Base-by-base conservation (phyloP, 1,139 yeast genomes). In the Lodderomyces jiufengensis region DNA sequence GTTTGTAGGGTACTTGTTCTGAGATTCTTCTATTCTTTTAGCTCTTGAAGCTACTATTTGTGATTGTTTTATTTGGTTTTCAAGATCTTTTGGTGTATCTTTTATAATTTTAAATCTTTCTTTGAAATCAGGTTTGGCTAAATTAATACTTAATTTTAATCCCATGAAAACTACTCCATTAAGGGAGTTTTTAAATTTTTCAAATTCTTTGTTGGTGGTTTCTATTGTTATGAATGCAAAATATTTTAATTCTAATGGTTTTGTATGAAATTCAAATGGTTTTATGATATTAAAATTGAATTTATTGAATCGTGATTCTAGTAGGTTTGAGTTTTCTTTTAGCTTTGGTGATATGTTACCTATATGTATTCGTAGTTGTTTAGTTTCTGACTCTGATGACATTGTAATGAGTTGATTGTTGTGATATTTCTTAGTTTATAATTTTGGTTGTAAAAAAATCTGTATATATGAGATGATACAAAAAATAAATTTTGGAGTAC, bases 91-190 rank as follows among this genome's bases (percentile, higher is more conserved):
- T 18, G 20, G 20, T 18, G 20, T 18, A 18, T 18, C 7, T 18
- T 18, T n/a, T 12, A 11, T 3, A 25, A 54, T 51, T 27, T 57
- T 55, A 78, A 80, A 73, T 26, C 61, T 51, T 24, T 64, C 66
- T 18, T 59, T 40, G 41, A 48, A 69, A 5, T 46, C 44, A 4
- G 61, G 57, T 33, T 61, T 66, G 15, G 82, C 80, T 31, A 50
- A 51, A 30, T 70, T 76, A 5, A 90, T 61, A 1, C 66, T 63
- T 27, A 90, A 60, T 42, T 73, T 77, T 33, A 80, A 69, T 1
- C 95, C 95, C 72, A 84, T 86, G 57, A 73, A 90, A 27, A 72
- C 71, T 1, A 82, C 75, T 15, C 90, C 94, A 53, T 85, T 73
- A 43, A 85, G 71, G 1, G 83, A 64, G 5, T 62, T 55, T 42